Conservation (phyloP, 306 rosid species). For the Vigna trinervia region DNA sequence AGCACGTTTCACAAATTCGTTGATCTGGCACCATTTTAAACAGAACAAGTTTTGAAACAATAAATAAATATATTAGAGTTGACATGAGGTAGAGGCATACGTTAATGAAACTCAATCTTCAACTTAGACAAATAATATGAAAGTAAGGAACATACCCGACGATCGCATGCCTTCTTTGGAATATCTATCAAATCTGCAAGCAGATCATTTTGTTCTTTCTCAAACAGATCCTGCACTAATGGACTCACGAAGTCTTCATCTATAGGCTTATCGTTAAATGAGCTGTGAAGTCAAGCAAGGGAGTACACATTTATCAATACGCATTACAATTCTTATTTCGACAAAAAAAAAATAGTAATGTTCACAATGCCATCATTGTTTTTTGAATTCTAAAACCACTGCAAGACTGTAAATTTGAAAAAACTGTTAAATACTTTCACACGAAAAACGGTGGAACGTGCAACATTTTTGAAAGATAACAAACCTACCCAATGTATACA, state of each 20-base stretch:
- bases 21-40: slow-evolving; percentile 66
- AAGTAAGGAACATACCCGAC: slow-evolving; percentile 61
- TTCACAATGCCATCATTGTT: not conserved
- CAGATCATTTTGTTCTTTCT: slow-evolving; percentile 85
- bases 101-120: slow-evolving; percentile 20
- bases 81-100: not conserved
- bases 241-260: slow-evolving; percentile 65
- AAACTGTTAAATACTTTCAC: not conserved
- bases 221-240: slow-evolving; percentile 75
- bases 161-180: slow-evolving; percentile 93
- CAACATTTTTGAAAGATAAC: not conserved
- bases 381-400: not conserved
- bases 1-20: slow-evolving; percentile 95
- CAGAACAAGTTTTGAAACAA: not conserved
- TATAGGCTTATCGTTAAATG: slow-evolving; percentile 81
- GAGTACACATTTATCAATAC: not conserved
- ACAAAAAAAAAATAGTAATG: not conserved
- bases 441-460: not conserved
- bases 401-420: not conserved
- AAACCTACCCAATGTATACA: slow-evolving; percentile 86
- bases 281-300: slow-evolving; percentile 51
- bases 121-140: not conserved
- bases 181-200: slow-evolving; percentile 80
- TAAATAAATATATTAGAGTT: not conserved
- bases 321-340: not conserved